These are phyloP conservation scores for Vitis labrusca DNA, from an alignment of 164 flowering plant species.

Conservation along the genomic window DNA sequence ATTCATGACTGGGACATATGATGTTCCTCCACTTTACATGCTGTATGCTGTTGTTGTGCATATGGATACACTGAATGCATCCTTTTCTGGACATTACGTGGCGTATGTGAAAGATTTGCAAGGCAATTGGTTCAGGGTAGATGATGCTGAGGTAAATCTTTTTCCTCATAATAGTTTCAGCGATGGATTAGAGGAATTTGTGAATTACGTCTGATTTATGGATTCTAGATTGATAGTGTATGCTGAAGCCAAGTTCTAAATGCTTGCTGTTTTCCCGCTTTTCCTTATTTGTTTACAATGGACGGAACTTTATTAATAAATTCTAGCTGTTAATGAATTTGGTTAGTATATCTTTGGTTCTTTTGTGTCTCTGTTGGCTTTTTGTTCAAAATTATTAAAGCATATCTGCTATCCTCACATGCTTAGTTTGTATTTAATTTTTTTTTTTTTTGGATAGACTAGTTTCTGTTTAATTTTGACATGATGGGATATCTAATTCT, in stretches of 20 bases:
- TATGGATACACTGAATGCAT: constrained; percentile 76
- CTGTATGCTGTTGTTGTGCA: constrained; percentile 90
- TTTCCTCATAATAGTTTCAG: neutral
- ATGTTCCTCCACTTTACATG: constrained; percentile 74
- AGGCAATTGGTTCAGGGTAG: constrained; percentile 80
- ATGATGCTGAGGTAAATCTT: constrained; percentile 76
- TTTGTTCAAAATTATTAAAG: neutral
- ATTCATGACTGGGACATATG: constrained; percentile 75
- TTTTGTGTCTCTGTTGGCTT: neutral
- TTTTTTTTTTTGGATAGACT: no score
- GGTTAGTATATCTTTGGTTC: neutral
- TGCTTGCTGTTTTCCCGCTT: neutral
- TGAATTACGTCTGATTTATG: neutral
- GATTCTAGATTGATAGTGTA: neutral
- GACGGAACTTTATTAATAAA: no score
- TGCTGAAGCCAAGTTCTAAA: neutral
- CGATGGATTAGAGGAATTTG: neutral
- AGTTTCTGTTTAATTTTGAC: no score
- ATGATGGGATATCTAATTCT: no score
- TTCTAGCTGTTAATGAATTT: neutral
- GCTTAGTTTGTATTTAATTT: neutral
- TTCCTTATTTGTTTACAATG: no score
- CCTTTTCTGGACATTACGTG: constrained; percentile 94
- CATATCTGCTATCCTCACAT: neutral
- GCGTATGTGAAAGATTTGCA: constrained; percentile 75